phyloP scores from a whole-genome alignment of 2,329 filamentous ascomycete species.

The Thelonectria rubi region DNA sequence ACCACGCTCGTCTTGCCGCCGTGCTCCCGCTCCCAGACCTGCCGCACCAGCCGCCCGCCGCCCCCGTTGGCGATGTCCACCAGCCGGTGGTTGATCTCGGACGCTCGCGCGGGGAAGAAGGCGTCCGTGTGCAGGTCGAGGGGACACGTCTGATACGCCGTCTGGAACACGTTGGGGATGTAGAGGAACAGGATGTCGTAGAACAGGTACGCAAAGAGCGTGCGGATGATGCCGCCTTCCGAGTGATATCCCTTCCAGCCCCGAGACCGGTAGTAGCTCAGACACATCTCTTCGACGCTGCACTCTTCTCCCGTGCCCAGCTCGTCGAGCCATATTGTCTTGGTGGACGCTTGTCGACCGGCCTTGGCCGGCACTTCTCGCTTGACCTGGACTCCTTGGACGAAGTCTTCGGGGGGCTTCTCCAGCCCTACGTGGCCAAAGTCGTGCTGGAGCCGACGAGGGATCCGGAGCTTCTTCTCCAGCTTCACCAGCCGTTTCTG shows the following conservation, averaged over 20 bases:
- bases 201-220: constrained; percentile 89
- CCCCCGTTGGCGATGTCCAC: constrained; percentile 88
- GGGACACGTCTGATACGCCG: constrained; percentile 91
- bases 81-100: constrained; percentile 87
- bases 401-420: constrained; percentile 77
- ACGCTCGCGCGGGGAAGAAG: constrained; percentile 86
- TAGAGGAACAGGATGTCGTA: constrained; percentile 93
- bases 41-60: constrained; percentile 71
- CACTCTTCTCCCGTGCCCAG: constrained; percentile 75
- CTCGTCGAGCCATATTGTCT: constrained; percentile 90
- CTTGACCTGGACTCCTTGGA: constrained; percentile 82
- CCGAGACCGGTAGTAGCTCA: constrained; percentile 81
- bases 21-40: constrained; percentile 74
- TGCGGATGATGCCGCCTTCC: constrained; percentile 92
- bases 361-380: constrained; percentile 58
- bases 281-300: constrained; percentile 92
- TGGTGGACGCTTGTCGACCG: constrained; percentile 60
- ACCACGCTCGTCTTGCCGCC: constrained; percentile 84
- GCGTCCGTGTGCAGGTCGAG: constrained; percentile 92
- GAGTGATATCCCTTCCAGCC: constrained; percentile 97
- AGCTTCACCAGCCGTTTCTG: constrained; percentile 94
- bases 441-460: constrained; percentile 88
- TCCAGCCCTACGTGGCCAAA: constrained; percentile 86
- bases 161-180: constrained; percentile 97
- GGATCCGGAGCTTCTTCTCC: constrained; percentile 83